Base-by-base conservation (phyloP, 179 eudicot species). In the Gypsophila paniculata region DNA sequence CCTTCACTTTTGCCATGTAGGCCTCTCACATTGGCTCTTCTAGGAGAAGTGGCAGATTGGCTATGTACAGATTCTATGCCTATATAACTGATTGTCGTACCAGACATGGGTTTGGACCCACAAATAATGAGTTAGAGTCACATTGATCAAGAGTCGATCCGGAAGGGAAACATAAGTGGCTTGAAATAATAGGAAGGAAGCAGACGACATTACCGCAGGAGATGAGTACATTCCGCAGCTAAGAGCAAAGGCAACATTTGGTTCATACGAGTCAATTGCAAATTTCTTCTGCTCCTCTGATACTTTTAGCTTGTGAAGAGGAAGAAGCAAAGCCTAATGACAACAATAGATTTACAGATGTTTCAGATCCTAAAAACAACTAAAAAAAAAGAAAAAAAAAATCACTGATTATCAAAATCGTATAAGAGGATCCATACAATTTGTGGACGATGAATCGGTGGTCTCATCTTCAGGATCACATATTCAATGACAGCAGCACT, bases 171-270 rank as follows among this genome's bases (percentile, higher is more conserved):
- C 46, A 42, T 42, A 42, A 42, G 46, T 6, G 46, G 46, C 42
- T 69, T 54, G 21, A 63, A 60, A 34, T 58, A 19, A 34, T 17
- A 22, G 64, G 21, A 2, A 54, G 18, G 69, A 62, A 49, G 23
- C 42, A 52, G 38, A 52, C 1, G 34, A 29, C 38, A 39, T 72
- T 79, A 79, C 82, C 76, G 79, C 82, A 29, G 82, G 82, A n/a
- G 82, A 79, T 9, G 82, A 79, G 79, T 79, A 79, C 79, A 72
- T 79, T 21, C 82, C 82, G 68, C 79, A 79, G 74, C 82, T 79
- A 60, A 79, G 71, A 67, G 82, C 82, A 34, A 79, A 79, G 48
- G 79, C 74, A 5, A 68, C 73, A 72, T 79, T 75, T 72, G 82
- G 82, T 34, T 79, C 82, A 42, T 79, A 72, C 48, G 79, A 79